Percentiles rank a stretch among this genome's conserved stretches.
These are phyloP conservation scores for Thraustochytrium striatum DNA, from an alignment of 352 stramenopile genomes.

Conservation along the genomic window DNA sequence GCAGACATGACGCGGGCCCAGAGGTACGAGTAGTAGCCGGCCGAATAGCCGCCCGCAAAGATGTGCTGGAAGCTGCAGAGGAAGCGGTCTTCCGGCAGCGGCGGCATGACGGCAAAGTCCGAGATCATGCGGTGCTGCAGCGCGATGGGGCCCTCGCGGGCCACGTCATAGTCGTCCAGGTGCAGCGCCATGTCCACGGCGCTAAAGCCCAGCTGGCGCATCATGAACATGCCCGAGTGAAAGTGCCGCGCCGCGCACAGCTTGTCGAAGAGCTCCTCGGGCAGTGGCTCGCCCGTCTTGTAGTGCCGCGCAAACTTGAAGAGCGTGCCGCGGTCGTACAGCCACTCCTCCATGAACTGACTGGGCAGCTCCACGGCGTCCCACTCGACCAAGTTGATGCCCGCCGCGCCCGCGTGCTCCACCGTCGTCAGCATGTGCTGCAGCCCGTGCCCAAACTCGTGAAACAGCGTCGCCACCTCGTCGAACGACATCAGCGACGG, in stretches of 20 bases:
- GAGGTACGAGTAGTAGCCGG: conserved; percentile 94
- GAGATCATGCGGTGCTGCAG: conserved; percentile 80
- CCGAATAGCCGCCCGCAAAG: conserved; percentile 94
- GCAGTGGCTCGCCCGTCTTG: conserved; percentile 79
- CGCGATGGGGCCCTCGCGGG: conserved; percentile 77
- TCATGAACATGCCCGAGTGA: conserved; percentile 87
- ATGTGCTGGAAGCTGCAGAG: conserved; percentile 97
- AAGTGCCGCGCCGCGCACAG: conserved; percentile 89
- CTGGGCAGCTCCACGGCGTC: conserved; percentile 95
- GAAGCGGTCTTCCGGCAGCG: conserved; percentile 90
- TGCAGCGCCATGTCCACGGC: conserved; percentile 77
- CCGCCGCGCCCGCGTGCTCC: conserved; percentile 86
- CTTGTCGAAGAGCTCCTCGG: conserved; percentile 90
- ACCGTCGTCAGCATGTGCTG: conserved; percentile 98
- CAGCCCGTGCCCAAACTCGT: conserved; percentile 91
- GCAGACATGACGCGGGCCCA: conserved; percentile 96
- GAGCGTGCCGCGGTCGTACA: conserved; percentile 87
- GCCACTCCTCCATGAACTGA: conserved; percentile 99
- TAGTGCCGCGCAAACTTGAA: conserved; percentile 72
- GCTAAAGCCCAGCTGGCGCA: conserved; percentile 91
- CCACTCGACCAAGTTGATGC: conserved; percentile 96
- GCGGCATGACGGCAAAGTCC: conserved; percentile 78
- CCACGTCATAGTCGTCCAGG: conserved; percentile 62
- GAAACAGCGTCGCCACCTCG: conserved; percentile 93
- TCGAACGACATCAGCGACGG: conserved; percentile 96